Percentiles rank a stretch among this genome's conserved stretches.
Conservation (phyloP, 108 stramenopile species). For the Nitzschia sp. region DNA sequence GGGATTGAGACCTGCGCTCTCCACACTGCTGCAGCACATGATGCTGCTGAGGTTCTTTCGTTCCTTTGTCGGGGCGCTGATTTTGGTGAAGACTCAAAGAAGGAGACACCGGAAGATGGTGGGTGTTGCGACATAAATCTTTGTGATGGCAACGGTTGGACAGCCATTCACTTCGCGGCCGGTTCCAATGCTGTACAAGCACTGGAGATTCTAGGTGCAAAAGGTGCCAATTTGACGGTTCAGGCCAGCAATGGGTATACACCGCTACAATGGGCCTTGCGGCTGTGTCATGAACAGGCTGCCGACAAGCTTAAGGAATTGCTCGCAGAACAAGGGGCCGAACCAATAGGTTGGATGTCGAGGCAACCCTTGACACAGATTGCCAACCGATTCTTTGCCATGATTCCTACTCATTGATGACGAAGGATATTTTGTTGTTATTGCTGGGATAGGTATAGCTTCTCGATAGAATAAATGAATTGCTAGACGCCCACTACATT, state of each 20-base stretch:
- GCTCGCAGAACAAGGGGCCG: conserved; percentile 25
- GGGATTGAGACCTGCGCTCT: conserved; percentile 78
- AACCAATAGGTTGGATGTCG: conserved; percentile 48
- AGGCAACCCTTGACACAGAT: conserved; percentile 42
- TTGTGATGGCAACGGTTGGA: conserved; percentile 74
- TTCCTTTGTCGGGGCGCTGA: conserved; percentile 67
- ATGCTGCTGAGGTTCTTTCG: conserved; percentile 52
- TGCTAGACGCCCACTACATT: neutral
- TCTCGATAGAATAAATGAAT: neutral
- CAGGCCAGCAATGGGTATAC: conserved; percentile 83
- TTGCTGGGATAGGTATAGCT: no score
- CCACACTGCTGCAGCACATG: conserved; percentile 76
- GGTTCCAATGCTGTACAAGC: conserved; percentile 58
- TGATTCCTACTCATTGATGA: conserved; percentile 37
- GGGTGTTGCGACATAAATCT: conserved; percentile 65
- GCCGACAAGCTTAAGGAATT: conserved; percentile 58
- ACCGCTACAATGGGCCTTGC: conserved; percentile 71
- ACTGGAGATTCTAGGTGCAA: conserved; percentile 47
- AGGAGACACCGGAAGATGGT: conserved; percentile 36
- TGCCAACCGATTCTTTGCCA: conserved; percentile 52
- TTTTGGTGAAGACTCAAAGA: conserved; percentile 20
- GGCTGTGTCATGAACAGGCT: conserved; percentile 63
- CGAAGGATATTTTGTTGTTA: neutral
- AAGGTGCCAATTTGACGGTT: conserved; percentile 65
- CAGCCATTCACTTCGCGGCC: conserved; percentile 75